phyloP scores from a whole-genome alignment of 75 land plant species.

The Cunninghamia lanceolata region DNA sequence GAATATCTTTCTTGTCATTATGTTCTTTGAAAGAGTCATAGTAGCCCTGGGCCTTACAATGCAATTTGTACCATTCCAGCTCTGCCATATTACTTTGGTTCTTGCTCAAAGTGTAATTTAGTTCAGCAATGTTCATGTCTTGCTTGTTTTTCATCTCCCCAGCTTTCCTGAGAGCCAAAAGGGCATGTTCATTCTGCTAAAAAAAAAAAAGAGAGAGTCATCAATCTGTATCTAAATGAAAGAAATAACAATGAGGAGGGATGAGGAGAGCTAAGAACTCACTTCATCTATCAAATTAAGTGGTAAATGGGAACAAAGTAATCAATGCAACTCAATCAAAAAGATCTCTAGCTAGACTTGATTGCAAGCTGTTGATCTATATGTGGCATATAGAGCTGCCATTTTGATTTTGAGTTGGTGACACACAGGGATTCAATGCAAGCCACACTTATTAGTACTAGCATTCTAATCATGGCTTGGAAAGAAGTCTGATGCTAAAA shows the following conservation, averaged over 20 bases:
- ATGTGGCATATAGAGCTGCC: too few species aligned
- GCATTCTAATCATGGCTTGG: background rate
- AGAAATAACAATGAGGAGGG: background rate
- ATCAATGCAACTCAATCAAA: background rate
- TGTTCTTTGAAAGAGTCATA: background rate
- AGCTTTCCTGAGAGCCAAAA: background rate
- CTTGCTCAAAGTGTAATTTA: background rate
- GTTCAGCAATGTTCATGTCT: background rate
- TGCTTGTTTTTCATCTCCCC: background rate
- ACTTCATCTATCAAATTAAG: background rate
- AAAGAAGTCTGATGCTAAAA: background rate
- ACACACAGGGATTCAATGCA: too few species aligned
- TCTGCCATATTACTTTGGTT: background rate
- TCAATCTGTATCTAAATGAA: background rate
- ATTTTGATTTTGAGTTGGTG: background rate
- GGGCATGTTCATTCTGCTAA: background rate
- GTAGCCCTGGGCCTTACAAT: background rate
- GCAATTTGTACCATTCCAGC: background rate
- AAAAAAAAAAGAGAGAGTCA: background rate
- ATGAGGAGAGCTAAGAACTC: background rate
- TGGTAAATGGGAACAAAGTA: background rate
- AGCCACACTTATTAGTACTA: background rate
- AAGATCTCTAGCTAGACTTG: background rate
- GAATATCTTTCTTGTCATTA: background rate
- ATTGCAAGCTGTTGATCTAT: background rate